Conservation (phyloP, 2,329 filamentous ascomycete genomes). For the Dothistroma pini region DNA sequence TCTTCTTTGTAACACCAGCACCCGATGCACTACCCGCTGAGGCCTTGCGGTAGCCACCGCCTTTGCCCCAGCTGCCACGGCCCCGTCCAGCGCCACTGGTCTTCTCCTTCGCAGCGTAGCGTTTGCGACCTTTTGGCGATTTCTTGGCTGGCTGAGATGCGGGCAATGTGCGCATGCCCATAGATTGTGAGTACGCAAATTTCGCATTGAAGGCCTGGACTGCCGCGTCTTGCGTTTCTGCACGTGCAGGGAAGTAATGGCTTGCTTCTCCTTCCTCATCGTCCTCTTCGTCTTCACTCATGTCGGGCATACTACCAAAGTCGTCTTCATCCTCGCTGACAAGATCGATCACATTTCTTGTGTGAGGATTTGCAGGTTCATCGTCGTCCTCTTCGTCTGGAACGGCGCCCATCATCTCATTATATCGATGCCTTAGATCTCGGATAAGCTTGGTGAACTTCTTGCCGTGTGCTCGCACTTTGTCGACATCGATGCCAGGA, state of each 20-base stretch:
- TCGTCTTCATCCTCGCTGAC: constrained; percentile 41
- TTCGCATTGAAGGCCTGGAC: constrained; percentile 23
- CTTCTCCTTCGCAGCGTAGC: constrained; percentile 8
- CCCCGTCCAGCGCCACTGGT: not conserved
- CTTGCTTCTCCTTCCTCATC: constrained; percentile 36
- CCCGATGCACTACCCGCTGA: not conserved
- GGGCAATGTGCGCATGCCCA: constrained; percentile 10
- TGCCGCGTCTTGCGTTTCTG: constrained; percentile 6
- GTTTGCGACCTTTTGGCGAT: constrained; percentile 6
- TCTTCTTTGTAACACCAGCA: constrained; percentile 4
- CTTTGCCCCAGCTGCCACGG: not conserved
- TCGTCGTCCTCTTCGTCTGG: constrained; percentile 44
- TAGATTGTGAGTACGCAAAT: constrained; percentile 19
- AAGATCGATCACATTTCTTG: constrained; percentile 47
- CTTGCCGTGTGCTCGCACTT: constrained; percentile 59
- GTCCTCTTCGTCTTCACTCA: constrained; percentile 18
- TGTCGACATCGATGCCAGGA: constrained; percentile 58
- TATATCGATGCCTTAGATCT: constrained; percentile 32
- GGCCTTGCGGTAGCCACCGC: not conserved
- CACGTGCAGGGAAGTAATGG: constrained; percentile 22
- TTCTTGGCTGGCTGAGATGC: constrained; percentile 7
- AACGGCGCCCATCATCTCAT: constrained; percentile 40
- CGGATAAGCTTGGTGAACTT: constrained; percentile 59
- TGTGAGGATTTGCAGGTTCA: constrained; percentile 48
- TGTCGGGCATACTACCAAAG: constrained; percentile 43